Evolutionary conservation across 805 yeast genomes (phyloP).

Genomic region (Jamesozyma gamospora): DNA sequence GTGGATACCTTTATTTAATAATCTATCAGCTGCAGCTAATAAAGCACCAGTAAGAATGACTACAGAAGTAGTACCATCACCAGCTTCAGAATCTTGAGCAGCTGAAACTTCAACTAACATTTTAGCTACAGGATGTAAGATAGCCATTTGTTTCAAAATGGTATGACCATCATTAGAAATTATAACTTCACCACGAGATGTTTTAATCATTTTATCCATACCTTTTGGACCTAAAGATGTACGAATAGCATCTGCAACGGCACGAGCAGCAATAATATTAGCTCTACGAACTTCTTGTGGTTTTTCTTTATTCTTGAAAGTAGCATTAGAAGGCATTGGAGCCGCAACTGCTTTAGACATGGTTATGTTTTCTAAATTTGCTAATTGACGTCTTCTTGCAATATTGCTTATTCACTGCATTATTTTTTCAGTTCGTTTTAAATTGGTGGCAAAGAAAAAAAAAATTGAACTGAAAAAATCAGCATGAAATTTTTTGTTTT

Average conservation of each 20-base stretch:
- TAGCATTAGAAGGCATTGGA: conserved; percentile 58
- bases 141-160: conserved; percentile 93
- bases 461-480: too few species aligned
- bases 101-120: conserved; percentile 96
- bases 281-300: conserved; percentile 89
- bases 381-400: neutral
- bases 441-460: neutral
- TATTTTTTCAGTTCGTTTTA: neutral
- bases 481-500: neutral
- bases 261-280: conserved; percentile 84
- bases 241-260: conserved; percentile 90
- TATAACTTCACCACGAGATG: conserved; percentile 83
- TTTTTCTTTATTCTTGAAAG: conserved; percentile 87
- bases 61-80: conserved; percentile 97
- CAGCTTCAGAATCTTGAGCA: conserved; percentile 99
- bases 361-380: neutral
- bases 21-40: conserved; percentile 87
- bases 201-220: conserved; percentile 98
- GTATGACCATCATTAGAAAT: conserved; percentile 98
- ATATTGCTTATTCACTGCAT: too few species aligned
- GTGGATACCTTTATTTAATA: conserved; percentile 84
- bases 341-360: conserved; percentile 9
- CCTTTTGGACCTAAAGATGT: conserved; percentile 98
- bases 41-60: conserved; percentile 92
- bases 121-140: conserved; percentile 95